These are phyloP conservation scores for Cordyceps javanica DNA, from an alignment of 2,329 filamentous ascomycete species.

Conservation along the genomic window DNA sequence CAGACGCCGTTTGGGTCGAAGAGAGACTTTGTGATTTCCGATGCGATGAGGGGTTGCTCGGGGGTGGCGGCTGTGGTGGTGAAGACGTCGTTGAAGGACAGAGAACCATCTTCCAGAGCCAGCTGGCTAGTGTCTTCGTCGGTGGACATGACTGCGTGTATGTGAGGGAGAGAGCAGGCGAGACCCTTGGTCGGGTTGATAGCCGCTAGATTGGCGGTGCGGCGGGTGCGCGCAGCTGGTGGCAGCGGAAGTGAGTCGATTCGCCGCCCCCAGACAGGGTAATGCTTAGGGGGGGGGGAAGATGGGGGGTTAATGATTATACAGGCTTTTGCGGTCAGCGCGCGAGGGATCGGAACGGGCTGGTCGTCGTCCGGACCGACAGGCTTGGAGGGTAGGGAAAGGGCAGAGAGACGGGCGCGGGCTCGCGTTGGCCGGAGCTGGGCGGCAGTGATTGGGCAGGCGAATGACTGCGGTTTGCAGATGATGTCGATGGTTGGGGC, in stretches of 20 bases:
- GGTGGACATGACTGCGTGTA: slow-evolving; percentile 30
- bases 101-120: slow-evolving; percentile 38
- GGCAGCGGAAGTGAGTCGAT: neutral
- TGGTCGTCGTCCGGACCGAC: too few species aligned
- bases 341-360: too few species aligned
- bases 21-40: slow-evolving; percentile 30
- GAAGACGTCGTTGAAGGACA: slow-evolving; percentile 30
- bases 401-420: neutral
- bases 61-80: slow-evolving; percentile 24
- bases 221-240: neutral
- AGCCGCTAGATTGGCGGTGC: neutral
- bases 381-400: too few species aligned
- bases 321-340: slow-evolving; percentile 1
- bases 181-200: neutral
- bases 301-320: neutral
- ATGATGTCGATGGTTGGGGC: neutral
- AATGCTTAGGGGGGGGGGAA: neutral
- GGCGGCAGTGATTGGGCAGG: neutral
- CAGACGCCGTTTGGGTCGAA: slow-evolving; percentile 30
- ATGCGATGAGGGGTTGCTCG: slow-evolving; percentile 24
- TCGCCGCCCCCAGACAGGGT: neutral
- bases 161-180: neutral
- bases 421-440: neutral
- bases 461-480: neutral
- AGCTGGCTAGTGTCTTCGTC: slow-evolving; percentile 37